phyloP scores from a whole-genome alignment of 352 stramenopile species.

The Peronosclerospora sorghi region DNA sequence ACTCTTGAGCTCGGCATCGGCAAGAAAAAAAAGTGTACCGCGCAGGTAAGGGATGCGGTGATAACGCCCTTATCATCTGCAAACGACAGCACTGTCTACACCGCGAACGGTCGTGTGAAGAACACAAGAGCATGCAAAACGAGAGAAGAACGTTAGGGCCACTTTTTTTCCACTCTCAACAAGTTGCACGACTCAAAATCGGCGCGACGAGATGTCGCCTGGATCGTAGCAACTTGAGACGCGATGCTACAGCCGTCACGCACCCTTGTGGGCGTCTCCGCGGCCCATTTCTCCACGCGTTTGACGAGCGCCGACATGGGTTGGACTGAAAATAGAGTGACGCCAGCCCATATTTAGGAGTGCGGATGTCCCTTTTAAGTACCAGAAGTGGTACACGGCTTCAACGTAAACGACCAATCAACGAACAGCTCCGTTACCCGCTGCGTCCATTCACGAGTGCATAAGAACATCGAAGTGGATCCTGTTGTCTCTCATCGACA shows the following conservation, averaged over 20 bases:
- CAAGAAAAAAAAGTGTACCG: constrained; percentile 19
- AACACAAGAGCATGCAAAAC: not conserved
- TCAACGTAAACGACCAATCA: constrained; percentile 17
- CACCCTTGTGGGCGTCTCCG: constrained; percentile 57
- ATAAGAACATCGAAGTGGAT: constrained; percentile 10
- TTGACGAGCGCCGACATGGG: constrained; percentile 47
- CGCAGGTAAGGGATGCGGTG: constrained; percentile 41
- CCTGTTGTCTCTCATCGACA: constrained; percentile 16
- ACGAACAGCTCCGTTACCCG: not conserved
- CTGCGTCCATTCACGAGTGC: not conserved
- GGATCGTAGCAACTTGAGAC: constrained; percentile 1
- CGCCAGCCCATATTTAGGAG: constrained; percentile 8
- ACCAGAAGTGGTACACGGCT: not conserved
- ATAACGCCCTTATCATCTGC: constrained; percentile 54
- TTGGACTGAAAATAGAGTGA: constrained; percentile 3
- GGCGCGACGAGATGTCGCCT: not conserved
- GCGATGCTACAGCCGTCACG: not conserved
- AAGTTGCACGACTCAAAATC: not conserved
- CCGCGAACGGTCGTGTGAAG: constrained; percentile 2
- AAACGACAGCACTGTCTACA: constrained; percentile 68
- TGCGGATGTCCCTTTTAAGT: too few species aligned
- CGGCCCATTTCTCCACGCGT: constrained; percentile 62
- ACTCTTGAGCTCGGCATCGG: constrained; percentile 1
- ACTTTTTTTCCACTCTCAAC: constrained; percentile 1
- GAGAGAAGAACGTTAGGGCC: not conserved